These are phyloP conservation scores for Rutidosis leptorrhynchoides DNA, from an alignment of 129 eudicot genomes.

Conservation along the genomic window DNA sequence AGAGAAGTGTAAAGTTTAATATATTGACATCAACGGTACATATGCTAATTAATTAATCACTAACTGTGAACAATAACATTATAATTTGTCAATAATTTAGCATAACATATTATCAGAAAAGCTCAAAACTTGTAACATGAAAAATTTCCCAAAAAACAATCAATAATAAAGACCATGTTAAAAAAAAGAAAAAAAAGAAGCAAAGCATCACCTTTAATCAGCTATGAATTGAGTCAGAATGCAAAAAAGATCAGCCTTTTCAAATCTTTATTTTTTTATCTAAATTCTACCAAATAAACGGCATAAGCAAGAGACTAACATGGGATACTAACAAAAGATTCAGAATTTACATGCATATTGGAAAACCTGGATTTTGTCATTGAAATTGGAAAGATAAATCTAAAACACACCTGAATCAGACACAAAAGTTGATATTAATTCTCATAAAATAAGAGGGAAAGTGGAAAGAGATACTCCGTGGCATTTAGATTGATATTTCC, in stretches of 20 bases:
- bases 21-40: not conserved
- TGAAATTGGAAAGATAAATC: not conserved
- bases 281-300: not conserved
- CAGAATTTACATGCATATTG: not conserved
- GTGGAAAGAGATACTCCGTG: constrained; percentile 1
- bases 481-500: too few relatives aligned
- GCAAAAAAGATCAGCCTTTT: not conserved
- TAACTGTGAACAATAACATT: constrained; percentile 1
- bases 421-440: not conserved
- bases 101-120: too few relatives aligned
- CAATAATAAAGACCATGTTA: not conserved
- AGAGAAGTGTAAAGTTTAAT: too few relatives aligned
- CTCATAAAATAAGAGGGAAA: not conserved
- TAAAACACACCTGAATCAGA: constrained; percentile 17
- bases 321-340: not conserved
- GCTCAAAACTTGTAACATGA: too few relatives aligned
- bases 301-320: constrained; percentile 5
- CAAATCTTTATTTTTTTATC: not conserved
- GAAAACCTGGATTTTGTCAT: constrained; percentile 13
- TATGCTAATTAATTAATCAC: too few relatives aligned
- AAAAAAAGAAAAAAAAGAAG: not conserved
- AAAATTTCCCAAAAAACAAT: too few relatives aligned
- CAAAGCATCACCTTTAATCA: constrained; percentile 16
- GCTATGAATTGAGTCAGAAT: not conserved
- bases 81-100: too few relatives aligned